Base-by-base conservation (phyloP, 805 yeast species). In the Yamadazyma olivae region DNA sequence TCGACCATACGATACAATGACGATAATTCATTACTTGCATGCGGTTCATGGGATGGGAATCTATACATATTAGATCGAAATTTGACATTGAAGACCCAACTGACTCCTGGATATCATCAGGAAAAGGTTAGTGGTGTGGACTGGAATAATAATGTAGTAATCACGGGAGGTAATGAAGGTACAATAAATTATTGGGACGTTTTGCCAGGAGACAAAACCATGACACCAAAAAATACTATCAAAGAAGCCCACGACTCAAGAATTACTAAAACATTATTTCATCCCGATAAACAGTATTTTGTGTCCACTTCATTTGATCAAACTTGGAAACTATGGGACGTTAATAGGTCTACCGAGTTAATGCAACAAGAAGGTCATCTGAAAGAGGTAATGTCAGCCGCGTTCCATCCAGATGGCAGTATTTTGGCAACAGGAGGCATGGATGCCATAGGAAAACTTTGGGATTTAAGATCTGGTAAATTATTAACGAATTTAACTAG, bases 251-350 rank as follows among this genome's bases (percentile, higher is more conserved):
- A 67, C 38, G 65, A 61, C 16, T 62, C 53, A 8, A 69, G 96
- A 38, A 80, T 89, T 0, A 70, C 83, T 1, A 65, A 74, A 13
- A 58, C 81, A 0, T 71, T 73, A 23, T 75, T 78, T 43, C 95
- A 89, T 56, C 95, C 95, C 1, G 47, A 62, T 3, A 79, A 79
- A 1, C 45, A 57, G 2, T 75, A 55, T 45, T 43, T 83, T 1
- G 84, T 80, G 0, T 72, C 86, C 8, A 83, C 95, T 0, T 89
- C 96, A 0, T 81, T 73, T 50, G 97, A 91, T 57, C 70, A 70
- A 45, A 86, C 96, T 0, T 91, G 96, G 96, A 74, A 87, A 41
- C 55, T 87, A 3, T 90, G 95, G 95, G 96, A 91, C 56, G 45
- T 79, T 0, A 59, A 62, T 9, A 35, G 29, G 7, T 48, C 41